Base-by-base conservation (phyloP, 2,329 filamentous ascomycete genomes). In the Fusarium bulbicola region DNA sequence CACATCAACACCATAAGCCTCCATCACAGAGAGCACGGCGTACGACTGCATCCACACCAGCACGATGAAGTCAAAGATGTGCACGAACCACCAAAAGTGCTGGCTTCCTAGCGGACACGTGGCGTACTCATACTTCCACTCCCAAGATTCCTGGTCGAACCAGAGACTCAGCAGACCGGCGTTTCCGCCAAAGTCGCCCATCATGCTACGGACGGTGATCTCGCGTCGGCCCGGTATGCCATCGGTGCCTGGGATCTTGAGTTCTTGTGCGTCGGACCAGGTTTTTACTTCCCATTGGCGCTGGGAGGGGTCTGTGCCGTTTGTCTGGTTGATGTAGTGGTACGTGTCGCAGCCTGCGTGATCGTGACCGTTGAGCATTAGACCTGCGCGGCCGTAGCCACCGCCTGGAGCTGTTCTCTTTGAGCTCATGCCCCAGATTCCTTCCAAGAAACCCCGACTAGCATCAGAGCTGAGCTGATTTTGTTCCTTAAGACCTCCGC, bases 151-250 rank as follows among this genome's bases (percentile, higher is more conserved):
- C 63, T 88, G 82, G 80, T 98, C 94, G 79, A 95, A 98, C 95
- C 95, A 99, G 2, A 93, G 88, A 70, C 93, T 96, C 45, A 99
- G 83, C 46, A 99, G 85, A 0, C 95, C 96, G 0, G 95, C 94
- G 80, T 98, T 96, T 26, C 96, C 96, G n/a, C 91, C 92, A 82
- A 93, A 99, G 63, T 93, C 93, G 63, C 96, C 96, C 96, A 99
- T 99, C 95, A 99, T 98, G 81, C 94, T 97, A 66, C 95, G 91
- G 5, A 99, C 93, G 0, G 96, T 99, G 73, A 98, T 90, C 82
- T 99, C 96, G 34, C 95, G 87, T 11, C 98, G 85, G 2, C 92
- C 92, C 0, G 92, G 89, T 6, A 88, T 75, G 9, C 82, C 85
- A 5, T 82, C 75, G 5, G 81, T 79, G 13, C 81, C 83, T 3